Evolutionary conservation across 1,284 basidiomycete genomes (phyloP).

Genomic region (Coriolopsis trogii): DNA sequence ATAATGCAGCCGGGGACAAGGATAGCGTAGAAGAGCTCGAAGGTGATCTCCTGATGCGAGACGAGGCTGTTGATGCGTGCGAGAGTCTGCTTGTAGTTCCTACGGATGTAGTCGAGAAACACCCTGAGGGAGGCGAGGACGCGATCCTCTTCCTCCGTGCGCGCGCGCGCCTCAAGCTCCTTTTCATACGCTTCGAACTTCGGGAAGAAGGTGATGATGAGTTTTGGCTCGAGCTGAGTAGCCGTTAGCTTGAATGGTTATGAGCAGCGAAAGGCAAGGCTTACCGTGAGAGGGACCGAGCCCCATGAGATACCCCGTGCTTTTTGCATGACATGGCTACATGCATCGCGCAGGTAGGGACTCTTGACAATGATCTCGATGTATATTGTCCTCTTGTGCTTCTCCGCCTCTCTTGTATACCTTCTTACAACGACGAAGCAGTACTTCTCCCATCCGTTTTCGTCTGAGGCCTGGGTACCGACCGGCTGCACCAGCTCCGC

Average conservation of each 20-base stretch:
- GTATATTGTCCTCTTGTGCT: constrained; percentile 38
- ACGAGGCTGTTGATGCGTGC: constrained; percentile 46
- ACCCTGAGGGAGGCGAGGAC: constrained; percentile 42
- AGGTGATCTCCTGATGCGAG: constrained; percentile 55
- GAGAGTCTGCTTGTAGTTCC: constrained; percentile 50
- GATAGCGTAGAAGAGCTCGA: constrained; percentile 46
- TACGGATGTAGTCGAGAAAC: constrained; percentile 41
- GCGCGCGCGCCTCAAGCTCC: constrained; percentile 39
- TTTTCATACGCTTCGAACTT: constrained; percentile 48
- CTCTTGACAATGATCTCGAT: constrained; percentile 59
- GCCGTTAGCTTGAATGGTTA: neutral
- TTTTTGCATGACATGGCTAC: constrained; percentile 52
- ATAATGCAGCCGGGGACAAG: constrained; percentile 6
- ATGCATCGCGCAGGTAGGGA: constrained; percentile 53
- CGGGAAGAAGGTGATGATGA: constrained; percentile 52
- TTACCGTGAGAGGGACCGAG: constrained; percentile 51
- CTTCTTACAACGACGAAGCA: constrained; percentile 54
- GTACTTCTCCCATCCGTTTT: neutral
- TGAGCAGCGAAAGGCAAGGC: constrained; percentile 2
- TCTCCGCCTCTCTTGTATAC: constrained; percentile 35
- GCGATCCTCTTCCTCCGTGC: constrained; percentile 41
- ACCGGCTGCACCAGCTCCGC: constrained; percentile 7
- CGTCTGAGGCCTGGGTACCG: neutral
- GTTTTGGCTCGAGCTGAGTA: constrained; percentile 51
- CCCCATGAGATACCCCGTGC: constrained; percentile 61